phyloP scores from a whole-genome alignment of 305 asterid genomes.

The Nicotiana rustica region DNA sequence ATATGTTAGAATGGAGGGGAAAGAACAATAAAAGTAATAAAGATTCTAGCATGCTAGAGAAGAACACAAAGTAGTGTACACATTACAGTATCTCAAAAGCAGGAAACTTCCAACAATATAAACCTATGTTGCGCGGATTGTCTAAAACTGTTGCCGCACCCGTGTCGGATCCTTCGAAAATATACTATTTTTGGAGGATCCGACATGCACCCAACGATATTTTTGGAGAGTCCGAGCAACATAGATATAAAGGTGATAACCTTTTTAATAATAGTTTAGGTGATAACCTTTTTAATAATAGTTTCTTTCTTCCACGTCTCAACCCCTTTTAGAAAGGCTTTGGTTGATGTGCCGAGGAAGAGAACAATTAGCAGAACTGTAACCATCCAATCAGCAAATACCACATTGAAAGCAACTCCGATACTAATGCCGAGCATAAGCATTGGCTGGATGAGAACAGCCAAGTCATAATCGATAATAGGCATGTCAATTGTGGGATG shows the following conservation, averaged over 20 bases:
- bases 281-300: slow-evolving; percentile 42
- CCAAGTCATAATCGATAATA: slow-evolving; percentile 92
- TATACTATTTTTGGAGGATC: too few relatives aligned
- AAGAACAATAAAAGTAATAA: not conserved
- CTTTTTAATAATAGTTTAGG: not conserved
- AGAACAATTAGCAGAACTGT: slow-evolving; percentile 88
- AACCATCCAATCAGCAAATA: slow-evolving; percentile 98
- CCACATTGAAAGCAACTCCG: slow-evolving; percentile 90
- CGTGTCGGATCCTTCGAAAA: too few relatives aligned
- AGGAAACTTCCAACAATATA: not conserved
- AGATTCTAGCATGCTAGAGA: slow-evolving; percentile 26
- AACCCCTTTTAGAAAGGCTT: slow-evolving; percentile 44
- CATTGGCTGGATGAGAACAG: slow-evolving; percentile 98
- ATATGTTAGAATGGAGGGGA: slow-evolving; percentile 1
- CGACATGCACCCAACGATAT: too few relatives aligned
- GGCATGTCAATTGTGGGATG: slow-evolving; percentile 99
- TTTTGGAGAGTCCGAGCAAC: too few relatives aligned
- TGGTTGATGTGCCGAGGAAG: slow-evolving; percentile 59
- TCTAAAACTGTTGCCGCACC: too few relatives aligned
- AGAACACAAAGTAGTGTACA: not conserved
- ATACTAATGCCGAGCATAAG: slow-evolving; percentile 95
- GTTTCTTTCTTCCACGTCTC: slow-evolving; percentile 51
- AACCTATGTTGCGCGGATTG: not conserved
- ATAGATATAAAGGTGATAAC: too few relatives aligned
- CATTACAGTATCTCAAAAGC: not conserved